Base-by-base conservation (phyloP, 2,329 filamentous ascomycete species). In the Laburnicola sp. region DNA sequence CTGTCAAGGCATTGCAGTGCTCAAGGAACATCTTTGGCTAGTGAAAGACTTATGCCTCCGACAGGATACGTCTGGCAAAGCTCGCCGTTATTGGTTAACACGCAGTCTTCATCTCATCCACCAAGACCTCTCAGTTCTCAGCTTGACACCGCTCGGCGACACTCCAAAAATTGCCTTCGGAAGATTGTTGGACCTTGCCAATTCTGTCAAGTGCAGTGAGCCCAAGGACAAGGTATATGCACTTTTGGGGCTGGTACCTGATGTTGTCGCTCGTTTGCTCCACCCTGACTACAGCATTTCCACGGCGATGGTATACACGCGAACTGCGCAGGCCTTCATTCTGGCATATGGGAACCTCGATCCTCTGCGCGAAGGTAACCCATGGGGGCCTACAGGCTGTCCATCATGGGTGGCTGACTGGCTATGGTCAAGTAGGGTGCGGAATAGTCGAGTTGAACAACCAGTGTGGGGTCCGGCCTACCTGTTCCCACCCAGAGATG, bases 381-480 rank as follows among this genome's bases (percentile, higher is more conserved):
- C 50, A 5, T 53, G 50, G 50, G 50, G 50, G 3, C 44, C 30
- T 21, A 7, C 23, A 3, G 23, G n/a, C 3, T 31, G 27, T 8
- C 50, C 50, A 3, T 48, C 50, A 25, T 53, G 50, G 50, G 50
- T 16, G 2, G 45, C 50, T 6, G 50, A 53, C 34, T 53, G 50
- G 50, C 5, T 11, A 21, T 48, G 45, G 45, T 4, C 3, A n/a
- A 32, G 45, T 4, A 26, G 45, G 5, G 28, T 44, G 23, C 31
- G 50, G 23, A 26, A 25, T 4, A 10, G 7, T 26, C 38, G 45
- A 3, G 9, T 16, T 3, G 37, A 40, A n/a, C 10, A 22, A 4
- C 7, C 7, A 6, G 2, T 50, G 3, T 41, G 40, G 36, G 45
- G 40, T 16, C 46, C 51, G 4, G 11, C 41, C 11, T 45, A 45